Evolutionary conservation across 2,329 filamentous ascomycete genomes (phyloP).

Genomic region (Cercospora sojina): DNA sequence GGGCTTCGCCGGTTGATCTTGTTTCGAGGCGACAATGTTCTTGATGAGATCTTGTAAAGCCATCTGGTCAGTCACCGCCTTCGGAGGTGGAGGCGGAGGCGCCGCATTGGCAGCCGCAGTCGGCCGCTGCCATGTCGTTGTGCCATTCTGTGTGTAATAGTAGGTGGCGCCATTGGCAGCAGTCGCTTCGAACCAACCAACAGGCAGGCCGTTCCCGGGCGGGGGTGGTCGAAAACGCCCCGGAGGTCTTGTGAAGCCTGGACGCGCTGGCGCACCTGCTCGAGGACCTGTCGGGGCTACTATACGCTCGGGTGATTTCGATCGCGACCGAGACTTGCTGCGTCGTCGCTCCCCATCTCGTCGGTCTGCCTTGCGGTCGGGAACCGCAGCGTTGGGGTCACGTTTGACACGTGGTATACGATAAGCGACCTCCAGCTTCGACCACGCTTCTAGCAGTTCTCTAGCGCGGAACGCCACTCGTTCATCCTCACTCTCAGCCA

Average conservation of each 20-base stretch:
- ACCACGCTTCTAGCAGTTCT: slow-evolving; percentile 78
- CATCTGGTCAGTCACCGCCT: slow-evolving; percentile 70
- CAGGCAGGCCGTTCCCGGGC: slow-evolving; percentile 59
- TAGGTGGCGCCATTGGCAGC: slow-evolving; percentile 72
- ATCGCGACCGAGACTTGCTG: slow-evolving; percentile 50
- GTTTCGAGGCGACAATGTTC: slow-evolving; percentile 63
- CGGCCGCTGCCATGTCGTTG: slow-evolving; percentile 79
- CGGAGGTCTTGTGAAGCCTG: slow-evolving; percentile 54
- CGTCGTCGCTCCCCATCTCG: slow-evolving; percentile 52
- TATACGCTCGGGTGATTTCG: slow-evolving; percentile 48
- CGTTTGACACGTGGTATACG: slow-evolving; percentile 88
- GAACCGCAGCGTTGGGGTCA: slow-evolving; percentile 60
- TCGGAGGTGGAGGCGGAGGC: slow-evolving; percentile 60
- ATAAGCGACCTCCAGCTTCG: slow-evolving; percentile 84
- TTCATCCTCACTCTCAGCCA: slow-evolving; percentile 64
- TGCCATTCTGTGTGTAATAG: slow-evolving; percentile 77
- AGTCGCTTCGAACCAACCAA: slow-evolving; percentile 81
- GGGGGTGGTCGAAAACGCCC: slow-evolving; percentile 48
- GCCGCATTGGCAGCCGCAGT: slow-evolving; percentile 59
- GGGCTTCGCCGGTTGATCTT: slow-evolving; percentile 57
- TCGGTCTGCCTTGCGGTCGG: slow-evolving; percentile 58
- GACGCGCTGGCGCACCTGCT: slow-evolving; percentile 57
- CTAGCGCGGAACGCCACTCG: slow-evolving; percentile 70
- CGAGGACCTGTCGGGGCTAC: slow-evolving; percentile 54
- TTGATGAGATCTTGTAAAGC: slow-evolving; percentile 73